Percentiles rank a stretch among this genome's conserved stretches.
Conservation (phyloP, 331 rosid species). For the Pyrus hybrid region DNA sequence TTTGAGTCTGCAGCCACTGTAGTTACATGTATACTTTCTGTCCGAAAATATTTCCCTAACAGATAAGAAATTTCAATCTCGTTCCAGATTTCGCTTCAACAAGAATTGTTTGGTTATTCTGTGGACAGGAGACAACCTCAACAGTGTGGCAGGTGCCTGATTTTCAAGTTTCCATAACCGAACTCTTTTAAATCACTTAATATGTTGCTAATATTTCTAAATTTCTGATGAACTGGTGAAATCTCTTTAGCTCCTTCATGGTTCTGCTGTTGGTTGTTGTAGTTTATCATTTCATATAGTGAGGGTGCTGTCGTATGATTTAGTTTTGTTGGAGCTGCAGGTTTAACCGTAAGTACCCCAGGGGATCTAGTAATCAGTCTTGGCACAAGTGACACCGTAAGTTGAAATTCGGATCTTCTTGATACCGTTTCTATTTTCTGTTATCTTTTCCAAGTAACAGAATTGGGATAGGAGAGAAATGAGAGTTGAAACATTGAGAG, state of each 20-base stretch:
- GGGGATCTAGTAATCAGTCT: slow-evolving; percentile 97
- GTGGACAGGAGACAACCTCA: slow-evolving; percentile 98
- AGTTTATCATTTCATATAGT: neutral
- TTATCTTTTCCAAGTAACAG: neutral
- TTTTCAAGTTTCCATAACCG: neutral
- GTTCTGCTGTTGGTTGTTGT: neutral
- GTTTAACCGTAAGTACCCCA: slow-evolving; percentile 82
- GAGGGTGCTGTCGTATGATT: neutral
- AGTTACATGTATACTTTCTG: neutral
- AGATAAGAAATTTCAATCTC: neutral
- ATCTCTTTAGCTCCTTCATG: neutral
- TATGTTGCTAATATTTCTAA: neutral
- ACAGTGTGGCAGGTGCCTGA: slow-evolving; percentile 80
- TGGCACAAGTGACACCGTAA: slow-evolving; percentile 95
- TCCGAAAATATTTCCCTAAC: neutral
- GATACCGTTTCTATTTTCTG: neutral
- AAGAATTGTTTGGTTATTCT: slow-evolving; percentile 71
- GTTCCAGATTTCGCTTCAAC: slow-evolving; percentile 60
- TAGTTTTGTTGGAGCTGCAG: slow-evolving; percentile 42
- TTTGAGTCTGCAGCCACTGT: neutral
- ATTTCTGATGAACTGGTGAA: neutral
- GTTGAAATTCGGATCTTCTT: slow-evolving; percentile 15
- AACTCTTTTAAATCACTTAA: neutral
- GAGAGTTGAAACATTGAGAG: neutral
- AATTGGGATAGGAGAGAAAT: neutral